Percentiles rank a stretch among this genome's conserved stretches.
phyloP scores from a whole-genome alignment of 768 basidiomycete genomes.

The Sporobolomyces phaffii region DNA sequence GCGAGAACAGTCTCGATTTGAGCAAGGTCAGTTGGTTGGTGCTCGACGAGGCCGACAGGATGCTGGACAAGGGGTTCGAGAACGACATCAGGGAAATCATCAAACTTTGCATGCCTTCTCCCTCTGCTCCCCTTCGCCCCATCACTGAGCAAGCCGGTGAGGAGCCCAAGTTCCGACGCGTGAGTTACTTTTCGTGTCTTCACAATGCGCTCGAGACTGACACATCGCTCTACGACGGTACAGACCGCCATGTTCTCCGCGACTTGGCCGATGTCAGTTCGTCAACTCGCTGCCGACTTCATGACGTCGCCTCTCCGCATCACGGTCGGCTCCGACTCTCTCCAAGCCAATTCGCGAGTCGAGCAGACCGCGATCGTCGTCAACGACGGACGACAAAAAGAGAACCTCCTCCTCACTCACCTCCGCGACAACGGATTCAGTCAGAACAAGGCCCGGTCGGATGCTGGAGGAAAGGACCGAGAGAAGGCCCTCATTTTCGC shows the following conservation, averaged over 20 bases:
- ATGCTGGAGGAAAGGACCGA: slow-evolving; percentile 49
- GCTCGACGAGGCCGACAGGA: slow-evolving; percentile 93
- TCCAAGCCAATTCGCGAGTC: slow-evolving; percentile 90
- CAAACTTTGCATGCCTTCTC: slow-evolving; percentile 56
- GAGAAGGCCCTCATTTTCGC: slow-evolving; percentile 72
- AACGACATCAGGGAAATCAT: slow-evolving; percentile 94
- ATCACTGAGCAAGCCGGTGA: slow-evolving; percentile 43
- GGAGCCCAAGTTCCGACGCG: slow-evolving; percentile 48
- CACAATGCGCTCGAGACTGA: slow-evolving; percentile 1
- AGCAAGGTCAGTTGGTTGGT: slow-evolving; percentile 84
- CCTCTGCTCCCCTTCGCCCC: slow-evolving; percentile 17
- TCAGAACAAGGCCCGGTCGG: slow-evolving; percentile 52
- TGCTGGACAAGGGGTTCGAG: slow-evolving; percentile 97
- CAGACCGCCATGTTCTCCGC: slow-evolving; percentile 61
- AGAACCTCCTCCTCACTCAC: slow-evolving; percentile 35
- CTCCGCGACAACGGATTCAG: slow-evolving; percentile 43
- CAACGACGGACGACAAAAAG: slow-evolving; percentile 39
- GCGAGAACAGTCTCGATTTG: slow-evolving; percentile 77
- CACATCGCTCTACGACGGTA: neutral
- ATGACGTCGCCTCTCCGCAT: slow-evolving; percentile 76
- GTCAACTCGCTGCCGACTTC: slow-evolving; percentile 81
- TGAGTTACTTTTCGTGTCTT: neutral
- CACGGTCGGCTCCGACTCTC: slow-evolving; percentile 90
- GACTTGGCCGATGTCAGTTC: slow-evolving; percentile 94
- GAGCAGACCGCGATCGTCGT: slow-evolving; percentile 55